A percentile compares a stretch with the other conserved stretches of the same genome.
These are phyloP conservation scores for Rubus idaeus DNA, from an alignment of 306 rosid species.

Conservation along the genomic window DNA sequence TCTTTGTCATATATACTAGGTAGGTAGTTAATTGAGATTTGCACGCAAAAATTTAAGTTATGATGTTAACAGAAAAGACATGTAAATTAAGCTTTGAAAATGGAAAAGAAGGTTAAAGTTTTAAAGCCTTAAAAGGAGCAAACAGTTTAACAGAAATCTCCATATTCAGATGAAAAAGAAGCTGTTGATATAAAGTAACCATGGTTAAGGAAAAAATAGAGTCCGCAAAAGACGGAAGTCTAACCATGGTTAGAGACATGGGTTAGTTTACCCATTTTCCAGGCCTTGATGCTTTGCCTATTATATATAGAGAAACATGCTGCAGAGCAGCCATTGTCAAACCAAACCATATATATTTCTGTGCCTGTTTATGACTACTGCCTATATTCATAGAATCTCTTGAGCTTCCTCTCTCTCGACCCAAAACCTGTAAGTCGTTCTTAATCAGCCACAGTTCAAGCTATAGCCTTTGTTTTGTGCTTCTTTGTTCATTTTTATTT, in stretches of 20 bases:
- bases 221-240: constrained; percentile 23
- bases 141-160: background rate
- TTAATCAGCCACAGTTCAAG: background rate
- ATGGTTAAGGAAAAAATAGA: constrained; percentile 32
- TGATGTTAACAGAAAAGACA: background rate
- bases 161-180: background rate
- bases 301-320: constrained; percentile 5
- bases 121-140: background rate
- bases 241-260: constrained; percentile 56
- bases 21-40: background rate
- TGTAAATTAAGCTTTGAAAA: background rate
- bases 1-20: background rate
- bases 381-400: constrained; percentile 19
- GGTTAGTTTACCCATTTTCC: constrained; percentile 29
- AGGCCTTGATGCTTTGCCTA: constrained; percentile 18
- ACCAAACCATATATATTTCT: background rate
- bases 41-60: background rate
- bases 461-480: constrained; percentile 19
- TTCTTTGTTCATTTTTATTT: constrained; percentile 19
- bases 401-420: constrained; percentile 6
- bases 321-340: constrained; percentile 25
- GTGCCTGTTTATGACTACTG: background rate
- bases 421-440: constrained; percentile 44
- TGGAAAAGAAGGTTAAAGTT: background rate
- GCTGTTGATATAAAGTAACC: constrained; percentile 49